phyloP scores from a whole-genome alignment of 495 filamentous ascomycete genomes.

The Talaromyces nanjingensis region DNA sequence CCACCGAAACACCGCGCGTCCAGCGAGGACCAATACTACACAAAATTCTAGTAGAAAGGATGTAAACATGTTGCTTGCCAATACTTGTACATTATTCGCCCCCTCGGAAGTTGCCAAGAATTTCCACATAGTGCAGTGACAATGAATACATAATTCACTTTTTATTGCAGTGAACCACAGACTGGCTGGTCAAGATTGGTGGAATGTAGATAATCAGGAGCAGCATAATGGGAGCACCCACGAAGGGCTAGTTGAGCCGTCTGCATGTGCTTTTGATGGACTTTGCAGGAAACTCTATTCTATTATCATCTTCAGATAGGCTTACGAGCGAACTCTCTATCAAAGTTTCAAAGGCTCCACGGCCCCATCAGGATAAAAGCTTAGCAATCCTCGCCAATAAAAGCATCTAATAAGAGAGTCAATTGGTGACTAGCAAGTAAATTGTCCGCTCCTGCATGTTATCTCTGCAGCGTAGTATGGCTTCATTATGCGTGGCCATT shows the following conservation, averaged over 20 bases:
- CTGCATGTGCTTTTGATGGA: background rate
- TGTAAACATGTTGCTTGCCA: background rate
- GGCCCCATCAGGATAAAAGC: background rate
- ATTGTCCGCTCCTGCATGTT: background rate
- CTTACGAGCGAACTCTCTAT: background rate
- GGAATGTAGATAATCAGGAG: background rate
- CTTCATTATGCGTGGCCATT: background rate
- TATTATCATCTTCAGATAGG: background rate
- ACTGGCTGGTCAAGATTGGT: background rate
- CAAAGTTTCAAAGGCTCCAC: background rate
- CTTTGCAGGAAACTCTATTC: background rate
- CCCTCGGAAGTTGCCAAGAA: background rate
- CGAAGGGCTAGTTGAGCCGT: background rate
- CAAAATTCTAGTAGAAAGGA: background rate
- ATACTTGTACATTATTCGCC: background rate
- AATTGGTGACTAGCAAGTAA: background rate
- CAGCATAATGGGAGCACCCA: background rate
- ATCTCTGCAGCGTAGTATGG: background rate
- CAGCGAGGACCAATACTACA: background rate
- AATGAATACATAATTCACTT: background rate
- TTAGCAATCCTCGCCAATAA: background rate
- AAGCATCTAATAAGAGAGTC: background rate
- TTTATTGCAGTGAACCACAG: background rate
- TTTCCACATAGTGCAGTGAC: background rate
- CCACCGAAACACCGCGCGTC: background rate